phyloP scores from a whole-genome alignment of 2,329 filamentous ascomycete genomes.

The Sclerotinia borealis region DNA sequence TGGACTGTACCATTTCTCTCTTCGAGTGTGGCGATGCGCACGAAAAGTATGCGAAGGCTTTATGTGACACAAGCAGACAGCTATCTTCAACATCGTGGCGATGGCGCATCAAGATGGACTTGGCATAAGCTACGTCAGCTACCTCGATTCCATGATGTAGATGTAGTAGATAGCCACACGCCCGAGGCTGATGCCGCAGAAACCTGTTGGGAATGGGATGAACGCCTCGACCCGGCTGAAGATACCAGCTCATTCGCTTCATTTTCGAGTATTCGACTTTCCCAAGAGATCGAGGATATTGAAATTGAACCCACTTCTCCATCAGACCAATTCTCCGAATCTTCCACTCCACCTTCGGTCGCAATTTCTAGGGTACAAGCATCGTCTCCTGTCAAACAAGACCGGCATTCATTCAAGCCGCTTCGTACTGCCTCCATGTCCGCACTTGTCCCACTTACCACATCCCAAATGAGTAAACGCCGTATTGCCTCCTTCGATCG shows the following conservation, averaged over 20 bases:
- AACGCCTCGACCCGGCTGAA: background rate
- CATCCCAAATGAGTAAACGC: slow-evolving; percentile 35
- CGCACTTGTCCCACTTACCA: slow-evolving; percentile 36
- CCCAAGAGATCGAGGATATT: slow-evolving; percentile 31
- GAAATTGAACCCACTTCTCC: slow-evolving; percentile 23
- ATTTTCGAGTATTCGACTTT: slow-evolving; percentile 39
- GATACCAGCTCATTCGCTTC: slow-evolving; percentile 33
- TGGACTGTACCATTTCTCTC: slow-evolving; percentile 68
- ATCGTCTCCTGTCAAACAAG: slow-evolving; percentile 24
- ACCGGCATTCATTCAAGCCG: slow-evolving; percentile 37
- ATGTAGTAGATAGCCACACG: slow-evolving; percentile 40
- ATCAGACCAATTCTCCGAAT: slow-evolving; percentile 31
- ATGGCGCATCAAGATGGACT: slow-evolving; percentile 48
- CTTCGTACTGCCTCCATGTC: slow-evolving; percentile 50
- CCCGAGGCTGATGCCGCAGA: slow-evolving; percentile 58
- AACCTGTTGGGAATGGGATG: slow-evolving; percentile 62
- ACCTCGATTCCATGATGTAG: slow-evolving; percentile 48
- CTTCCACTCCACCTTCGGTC: slow-evolving; percentile 26
- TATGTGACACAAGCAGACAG: slow-evolving; percentile 72
- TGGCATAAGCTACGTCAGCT: slow-evolving; percentile 65
- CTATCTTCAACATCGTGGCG: slow-evolving; percentile 57
- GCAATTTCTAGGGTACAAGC: background rate
- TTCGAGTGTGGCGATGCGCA: slow-evolving; percentile 69
- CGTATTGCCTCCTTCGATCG: slow-evolving; percentile 41
- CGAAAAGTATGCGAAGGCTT: slow-evolving; percentile 51